A percentile compares a stretch with the other conserved stretches of the same genome.
Conservation (phyloP, 164 flowering plant genomes). For the Vitis rotundifolia region DNA sequence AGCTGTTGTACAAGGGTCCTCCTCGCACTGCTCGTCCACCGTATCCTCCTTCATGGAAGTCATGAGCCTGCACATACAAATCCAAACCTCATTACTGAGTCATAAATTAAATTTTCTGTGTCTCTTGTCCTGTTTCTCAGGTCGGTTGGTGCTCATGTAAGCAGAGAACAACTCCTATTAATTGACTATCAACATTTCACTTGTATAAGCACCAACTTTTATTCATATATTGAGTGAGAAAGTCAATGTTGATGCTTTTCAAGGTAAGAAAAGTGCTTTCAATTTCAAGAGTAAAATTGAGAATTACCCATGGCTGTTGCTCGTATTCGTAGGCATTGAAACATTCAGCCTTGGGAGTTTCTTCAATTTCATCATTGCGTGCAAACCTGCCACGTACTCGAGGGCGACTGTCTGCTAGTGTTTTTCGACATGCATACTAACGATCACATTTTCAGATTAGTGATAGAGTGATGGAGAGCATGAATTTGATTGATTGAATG, state of each 20-base stretch:
- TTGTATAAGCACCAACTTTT: too few relatives aligned
- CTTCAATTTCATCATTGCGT: slow-evolving; percentile 64
- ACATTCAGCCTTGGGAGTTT: slow-evolving; percentile 44
- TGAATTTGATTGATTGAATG: too few relatives aligned
- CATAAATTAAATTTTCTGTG: too few relatives aligned
- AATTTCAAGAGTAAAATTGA: neutral
- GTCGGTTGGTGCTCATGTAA: too few relatives aligned
- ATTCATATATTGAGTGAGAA: too few relatives aligned
- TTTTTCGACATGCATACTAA: slow-evolving; percentile 86
- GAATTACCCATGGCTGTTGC: slow-evolving; percentile 65
- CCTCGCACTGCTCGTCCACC: slow-evolving; percentile 20
- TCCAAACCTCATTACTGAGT: too few relatives aligned
- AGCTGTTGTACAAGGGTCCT: slow-evolving; percentile 20
- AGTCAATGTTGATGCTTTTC: too few relatives aligned
- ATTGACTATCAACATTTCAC: too few relatives aligned
- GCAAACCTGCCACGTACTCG: slow-evolving; percentile 90
- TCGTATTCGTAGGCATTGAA: slow-evolving; percentile 47
- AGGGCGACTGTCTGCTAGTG: slow-evolving; percentile 83
- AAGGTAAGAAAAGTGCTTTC: neutral
- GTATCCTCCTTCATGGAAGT: slow-evolving; percentile 37
- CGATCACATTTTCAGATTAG: neutral
- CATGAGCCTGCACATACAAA: slow-evolving; percentile 34
- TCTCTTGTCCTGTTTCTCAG: neutral
- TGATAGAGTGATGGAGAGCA: neutral
- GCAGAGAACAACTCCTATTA: too few relatives aligned